phyloP scores from a whole-genome alignment of 2,329 filamentous ascomycete species.

The Trichoderma semiorbis region DNA sequence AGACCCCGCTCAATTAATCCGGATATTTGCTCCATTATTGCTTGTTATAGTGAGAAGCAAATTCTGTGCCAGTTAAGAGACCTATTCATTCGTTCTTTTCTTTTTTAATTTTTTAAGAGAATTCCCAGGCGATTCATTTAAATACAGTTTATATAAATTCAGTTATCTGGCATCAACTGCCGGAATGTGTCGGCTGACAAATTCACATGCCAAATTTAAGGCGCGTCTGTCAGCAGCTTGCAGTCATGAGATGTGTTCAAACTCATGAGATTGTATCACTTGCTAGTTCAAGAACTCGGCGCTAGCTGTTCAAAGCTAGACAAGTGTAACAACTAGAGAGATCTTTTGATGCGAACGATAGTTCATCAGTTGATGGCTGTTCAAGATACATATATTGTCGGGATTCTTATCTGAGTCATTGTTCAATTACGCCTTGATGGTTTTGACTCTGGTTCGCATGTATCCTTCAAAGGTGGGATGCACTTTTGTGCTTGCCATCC shows the following conservation, averaged over 20 bases:
- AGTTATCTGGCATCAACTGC: background rate
- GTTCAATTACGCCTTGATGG: background rate
- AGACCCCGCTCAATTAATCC: constrained; percentile 21
- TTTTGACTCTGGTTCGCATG: background rate
- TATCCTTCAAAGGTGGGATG: background rate
- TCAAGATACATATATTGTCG: no score
- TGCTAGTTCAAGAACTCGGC: background rate
- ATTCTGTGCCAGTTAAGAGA: background rate
- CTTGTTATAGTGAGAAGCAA: background rate
- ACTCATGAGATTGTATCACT: background rate
- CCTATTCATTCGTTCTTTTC: no score
- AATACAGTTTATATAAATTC: background rate
- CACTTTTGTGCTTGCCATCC: background rate
- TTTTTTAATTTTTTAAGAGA: background rate
- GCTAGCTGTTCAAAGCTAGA: constrained; percentile 3
- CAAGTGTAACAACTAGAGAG: background rate
- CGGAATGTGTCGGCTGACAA: constrained; percentile 8
- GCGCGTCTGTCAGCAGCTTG: background rate
- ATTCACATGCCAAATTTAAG: constrained; percentile 1
- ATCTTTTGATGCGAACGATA: background rate
- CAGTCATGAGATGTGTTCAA: constrained; percentile 1
- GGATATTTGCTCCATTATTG: background rate
- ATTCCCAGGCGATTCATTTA: background rate
- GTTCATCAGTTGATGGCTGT: background rate
- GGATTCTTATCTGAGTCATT: no score